phyloP scores from a whole-genome alignment of 768 basidiomycete species.

The Boletus reticulatus region DNA sequence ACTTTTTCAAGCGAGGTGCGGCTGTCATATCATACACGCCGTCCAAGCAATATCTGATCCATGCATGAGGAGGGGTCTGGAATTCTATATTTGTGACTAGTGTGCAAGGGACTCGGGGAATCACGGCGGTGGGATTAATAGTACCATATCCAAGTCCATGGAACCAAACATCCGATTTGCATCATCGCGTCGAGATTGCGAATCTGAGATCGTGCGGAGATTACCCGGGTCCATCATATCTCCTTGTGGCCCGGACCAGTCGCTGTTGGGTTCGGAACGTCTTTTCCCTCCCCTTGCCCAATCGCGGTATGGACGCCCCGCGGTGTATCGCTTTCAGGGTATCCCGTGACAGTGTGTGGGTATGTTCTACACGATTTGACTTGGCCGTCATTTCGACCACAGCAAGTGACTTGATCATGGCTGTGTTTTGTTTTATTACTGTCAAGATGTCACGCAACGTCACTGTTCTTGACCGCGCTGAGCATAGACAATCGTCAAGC shows the following conservation, averaged over 20 bases:
- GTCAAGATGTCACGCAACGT: no score
- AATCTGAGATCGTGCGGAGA: conserved; percentile 28
- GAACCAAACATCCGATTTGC: conserved; percentile 20
- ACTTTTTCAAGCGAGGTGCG: neutral
- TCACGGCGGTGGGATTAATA: neutral
- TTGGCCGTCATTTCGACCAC: no score
- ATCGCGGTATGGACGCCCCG: neutral
- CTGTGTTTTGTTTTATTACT: no score
- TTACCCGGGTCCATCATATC: conserved; percentile 8
- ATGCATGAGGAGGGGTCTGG: neutral
- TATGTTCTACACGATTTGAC: neutral
- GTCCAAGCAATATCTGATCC: neutral
- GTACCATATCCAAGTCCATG: conserved; percentile 7
- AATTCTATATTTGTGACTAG: neutral
- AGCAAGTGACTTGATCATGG: no score
- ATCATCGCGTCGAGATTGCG: conserved; percentile 18
- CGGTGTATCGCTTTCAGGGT: neutral
- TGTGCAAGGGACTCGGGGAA: neutral
- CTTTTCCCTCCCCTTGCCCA: neutral
- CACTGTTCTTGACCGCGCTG: no score
- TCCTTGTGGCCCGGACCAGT: conserved; percentile 15
- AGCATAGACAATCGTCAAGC: no score
- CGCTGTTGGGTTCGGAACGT: neutral
- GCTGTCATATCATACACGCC: conserved; percentile 11
- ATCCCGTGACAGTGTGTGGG: neutral